Conservation (phyloP, 2,329 filamentous ascomycete species). For the Xylaria hypoxylon region DNA sequence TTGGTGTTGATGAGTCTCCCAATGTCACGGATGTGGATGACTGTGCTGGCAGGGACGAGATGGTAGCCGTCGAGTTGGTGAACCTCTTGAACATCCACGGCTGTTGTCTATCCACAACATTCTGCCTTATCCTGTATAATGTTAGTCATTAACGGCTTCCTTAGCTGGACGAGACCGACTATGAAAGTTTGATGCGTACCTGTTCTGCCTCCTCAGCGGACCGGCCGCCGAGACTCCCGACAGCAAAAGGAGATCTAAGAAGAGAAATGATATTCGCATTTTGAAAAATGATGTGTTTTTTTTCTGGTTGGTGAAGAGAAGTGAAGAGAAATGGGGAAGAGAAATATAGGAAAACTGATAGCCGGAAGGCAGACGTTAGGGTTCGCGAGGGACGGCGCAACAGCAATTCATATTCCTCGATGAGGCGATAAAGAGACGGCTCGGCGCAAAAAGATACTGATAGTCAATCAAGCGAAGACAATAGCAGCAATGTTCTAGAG, state of each 20-base stretch:
- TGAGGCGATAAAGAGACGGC: conserved; percentile 44
- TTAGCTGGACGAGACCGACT: background rate
- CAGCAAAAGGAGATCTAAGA: conserved; percentile 48
- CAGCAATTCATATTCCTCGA: conserved; percentile 46
- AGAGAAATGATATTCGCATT: conserved; percentile 48
- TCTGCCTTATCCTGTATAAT: conserved; percentile 41
- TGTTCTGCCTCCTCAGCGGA: conserved; percentile 47
- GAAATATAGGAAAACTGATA: conserved; percentile 39
- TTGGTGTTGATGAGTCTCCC: conserved; percentile 20
- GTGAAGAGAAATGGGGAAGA: conserved; percentile 28
- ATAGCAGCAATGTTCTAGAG: conserved; percentile 33
- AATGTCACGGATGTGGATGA: conserved; percentile 24
- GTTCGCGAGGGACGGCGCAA: conserved; percentile 36
- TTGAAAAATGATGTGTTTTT: conserved; percentile 27
- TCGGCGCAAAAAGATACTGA: conserved; percentile 37
- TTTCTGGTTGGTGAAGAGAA: conserved; percentile 30
- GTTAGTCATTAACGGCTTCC: conserved; percentile 39
- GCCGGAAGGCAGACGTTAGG: conserved; percentile 27
- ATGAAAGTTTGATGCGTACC: conserved; percentile 41
- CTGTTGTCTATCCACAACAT: conserved; percentile 34
- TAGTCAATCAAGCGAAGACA: conserved; percentile 38
- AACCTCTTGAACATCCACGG: conserved; percentile 42
- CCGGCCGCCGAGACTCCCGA: conserved; percentile 50
- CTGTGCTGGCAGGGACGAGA: conserved; percentile 21
- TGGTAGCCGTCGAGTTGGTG: conserved; percentile 38